phyloP scores from a whole-genome alignment of 2,329 filamentous ascomycete species.

The Zalaria sp. region DNA sequence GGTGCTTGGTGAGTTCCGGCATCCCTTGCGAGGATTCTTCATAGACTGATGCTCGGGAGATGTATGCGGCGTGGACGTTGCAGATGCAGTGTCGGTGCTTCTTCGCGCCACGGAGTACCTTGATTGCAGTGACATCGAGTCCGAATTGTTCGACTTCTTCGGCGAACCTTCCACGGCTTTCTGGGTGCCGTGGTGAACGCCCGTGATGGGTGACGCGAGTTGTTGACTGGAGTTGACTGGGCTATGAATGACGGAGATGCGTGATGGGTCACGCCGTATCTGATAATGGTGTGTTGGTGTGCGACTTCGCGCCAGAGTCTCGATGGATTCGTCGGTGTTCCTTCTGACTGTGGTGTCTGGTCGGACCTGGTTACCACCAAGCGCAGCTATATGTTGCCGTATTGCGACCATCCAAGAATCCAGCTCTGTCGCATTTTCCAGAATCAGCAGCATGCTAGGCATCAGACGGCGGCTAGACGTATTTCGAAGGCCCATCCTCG shows the following conservation, averaged over 20 bases:
- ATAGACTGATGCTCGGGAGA: not conserved
- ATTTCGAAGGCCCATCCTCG: slow-evolving; percentile 47
- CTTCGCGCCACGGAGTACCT: not conserved
- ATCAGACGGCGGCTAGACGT: slow-evolving; percentile 40
- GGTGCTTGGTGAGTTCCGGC: too few relatives aligned
- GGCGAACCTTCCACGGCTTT: too few relatives aligned
- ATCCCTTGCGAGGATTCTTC: too few relatives aligned
- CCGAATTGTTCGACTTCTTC: not conserved
- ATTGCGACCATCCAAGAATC: slow-evolving; percentile 58
- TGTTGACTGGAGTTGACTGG: not conserved
- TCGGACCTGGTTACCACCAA: slow-evolving; percentile 46
- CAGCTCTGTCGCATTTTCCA: slow-evolving; percentile 61
- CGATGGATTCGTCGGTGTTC: not conserved
- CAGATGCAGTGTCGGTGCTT: not conserved
- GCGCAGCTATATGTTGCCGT: slow-evolving; percentile 53
- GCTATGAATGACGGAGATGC: not conserved
- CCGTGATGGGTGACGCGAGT: too few relatives aligned
- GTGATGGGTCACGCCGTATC: not conserved
- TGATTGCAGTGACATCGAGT: not conserved
- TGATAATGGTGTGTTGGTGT: not conserved
- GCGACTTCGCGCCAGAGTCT: not conserved
- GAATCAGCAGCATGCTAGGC: slow-evolving; percentile 56
- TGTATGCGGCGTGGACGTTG: not conserved
- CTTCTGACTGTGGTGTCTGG: not conserved
- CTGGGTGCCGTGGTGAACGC: too few relatives aligned